Conservation (phyloP, 2,329 filamentous ascomycete species). For the Colletotrichum destructivum region DNA sequence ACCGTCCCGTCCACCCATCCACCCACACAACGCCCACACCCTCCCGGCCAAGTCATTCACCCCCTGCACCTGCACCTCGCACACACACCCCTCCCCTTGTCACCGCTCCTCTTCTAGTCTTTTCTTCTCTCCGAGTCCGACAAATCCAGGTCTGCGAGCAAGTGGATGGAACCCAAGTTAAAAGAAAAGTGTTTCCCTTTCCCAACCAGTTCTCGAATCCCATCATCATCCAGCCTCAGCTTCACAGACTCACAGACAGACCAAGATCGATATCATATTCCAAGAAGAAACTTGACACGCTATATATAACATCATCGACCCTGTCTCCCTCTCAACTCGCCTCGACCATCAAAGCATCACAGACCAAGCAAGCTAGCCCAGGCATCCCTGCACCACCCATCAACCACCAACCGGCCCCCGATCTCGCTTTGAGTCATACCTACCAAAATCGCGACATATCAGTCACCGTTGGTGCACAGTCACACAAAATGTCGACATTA, state of each 20-base stretch:
- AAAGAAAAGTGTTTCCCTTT: slow-evolving; percentile 40
- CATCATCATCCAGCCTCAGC: slow-evolving; percentile 28
- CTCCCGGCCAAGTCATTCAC: slow-evolving; percentile 25
- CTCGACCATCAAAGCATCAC: slow-evolving; percentile 34
- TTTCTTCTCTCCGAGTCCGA: slow-evolving; percentile 43
- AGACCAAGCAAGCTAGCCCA: slow-evolving; percentile 38
- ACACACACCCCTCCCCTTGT: slow-evolving; percentile 32
- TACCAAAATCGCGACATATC: slow-evolving; percentile 41
- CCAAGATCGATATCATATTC: slow-evolving; percentile 16
- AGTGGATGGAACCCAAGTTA: slow-evolving; percentile 34
- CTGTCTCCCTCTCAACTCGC: slow-evolving; percentile 6
- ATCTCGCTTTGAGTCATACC: slow-evolving; percentile 43
- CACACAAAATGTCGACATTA: slow-evolving; percentile 52
- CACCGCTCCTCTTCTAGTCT: slow-evolving; percentile 39
- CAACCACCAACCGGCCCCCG: slow-evolving; percentile 25
- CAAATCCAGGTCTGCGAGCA: slow-evolving; percentile 24
- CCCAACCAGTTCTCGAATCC: slow-evolving; percentile 23
- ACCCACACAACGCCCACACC: not conserved
- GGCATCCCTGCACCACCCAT: slow-evolving; percentile 38
- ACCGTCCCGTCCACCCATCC: slow-evolving; percentile 23
- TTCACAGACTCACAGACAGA: slow-evolving; percentile 31
- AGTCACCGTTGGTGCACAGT: slow-evolving; percentile 40
- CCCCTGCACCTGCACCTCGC: slow-evolving; percentile 34
- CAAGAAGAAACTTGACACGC: slow-evolving; percentile 30
- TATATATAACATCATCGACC: slow-evolving; percentile 21